Evolutionary conservation across 148 eudicot genomes (phyloP).

Genomic region (Rhododendron molle): DNA sequence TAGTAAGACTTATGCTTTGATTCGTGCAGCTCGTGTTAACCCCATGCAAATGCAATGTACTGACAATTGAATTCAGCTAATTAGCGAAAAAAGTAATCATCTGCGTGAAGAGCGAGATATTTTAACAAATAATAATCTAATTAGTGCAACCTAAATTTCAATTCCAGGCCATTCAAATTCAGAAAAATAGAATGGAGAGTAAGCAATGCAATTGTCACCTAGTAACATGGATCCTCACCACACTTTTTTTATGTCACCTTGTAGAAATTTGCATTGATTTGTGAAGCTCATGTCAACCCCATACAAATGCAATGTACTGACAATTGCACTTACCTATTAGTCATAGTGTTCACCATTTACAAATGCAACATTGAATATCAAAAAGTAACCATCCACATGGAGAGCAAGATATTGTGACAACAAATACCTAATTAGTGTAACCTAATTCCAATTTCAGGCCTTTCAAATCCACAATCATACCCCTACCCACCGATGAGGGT

Average conservation of each 20-base stretch:
- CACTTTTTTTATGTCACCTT: neutral
- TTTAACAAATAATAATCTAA: neutral
- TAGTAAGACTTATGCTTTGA: neutral
- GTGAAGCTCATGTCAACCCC: neutral
- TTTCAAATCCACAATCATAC: neutral
- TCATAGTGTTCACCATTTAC: neutral
- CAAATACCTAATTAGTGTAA: neutral
- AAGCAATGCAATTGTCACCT: neutral
- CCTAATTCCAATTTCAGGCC: neutral
- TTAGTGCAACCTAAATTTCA: no score
- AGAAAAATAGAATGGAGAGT: neutral
- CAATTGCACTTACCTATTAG: neutral
- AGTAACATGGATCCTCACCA: neutral
- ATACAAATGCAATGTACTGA: neutral
- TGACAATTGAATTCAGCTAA: neutral
- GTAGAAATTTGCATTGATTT: neutral
- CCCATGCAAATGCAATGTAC: neutral
- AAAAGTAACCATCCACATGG: neutral
- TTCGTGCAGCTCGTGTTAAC: neutral
- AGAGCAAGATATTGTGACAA: neutral
- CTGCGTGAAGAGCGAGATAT: neutral
- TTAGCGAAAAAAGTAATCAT: no score
- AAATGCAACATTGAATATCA: neutral
- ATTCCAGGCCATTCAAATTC: neutral
- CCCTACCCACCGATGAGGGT: neutral